A percentile compares a stretch with the other conserved stretches of the same genome.
Evolutionary conservation across 2,329 filamentous ascomycete genomes (phyloP).

Genomic region (Erysiphe neolycopersici): DNA sequence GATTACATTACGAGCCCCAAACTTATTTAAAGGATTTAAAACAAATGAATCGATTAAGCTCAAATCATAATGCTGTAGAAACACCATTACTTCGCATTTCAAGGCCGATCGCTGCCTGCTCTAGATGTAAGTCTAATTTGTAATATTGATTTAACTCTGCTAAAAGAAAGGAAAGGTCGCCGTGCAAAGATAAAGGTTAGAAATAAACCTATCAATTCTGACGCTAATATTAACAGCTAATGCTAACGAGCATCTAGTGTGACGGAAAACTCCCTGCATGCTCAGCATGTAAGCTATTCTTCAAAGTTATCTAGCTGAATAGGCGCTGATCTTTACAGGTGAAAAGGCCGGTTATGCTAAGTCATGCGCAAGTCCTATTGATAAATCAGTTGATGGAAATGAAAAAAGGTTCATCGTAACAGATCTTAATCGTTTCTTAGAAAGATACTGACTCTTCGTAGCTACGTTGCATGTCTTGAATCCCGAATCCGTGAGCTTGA

Average conservation of each 20-base stretch:
- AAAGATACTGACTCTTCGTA: constrained; percentile 12
- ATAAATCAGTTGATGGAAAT: constrained; percentile 87
- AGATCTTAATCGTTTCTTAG: background rate
- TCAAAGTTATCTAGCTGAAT: background rate
- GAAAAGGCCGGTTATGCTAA: constrained; percentile 67
- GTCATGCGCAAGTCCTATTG: constrained; percentile 82
- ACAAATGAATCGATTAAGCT: background rate
- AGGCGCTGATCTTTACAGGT: background rate
- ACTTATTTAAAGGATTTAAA: too few relatives aligned
- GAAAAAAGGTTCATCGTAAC: constrained; percentile 41
- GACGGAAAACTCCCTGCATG: constrained; percentile 91
- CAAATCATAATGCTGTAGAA: constrained; percentile 7
- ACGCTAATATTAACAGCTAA: background rate
- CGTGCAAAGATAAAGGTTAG: constrained; percentile 70
- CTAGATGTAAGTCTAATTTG: constrained; percentile 29
- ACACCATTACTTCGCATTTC: constrained; percentile 43
- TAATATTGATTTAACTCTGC: background rate
- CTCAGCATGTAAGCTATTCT: constrained; percentile 37
- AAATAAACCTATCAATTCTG: background rate
- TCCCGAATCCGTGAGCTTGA: constrained; percentile 72
- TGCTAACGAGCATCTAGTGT: constrained; percentile 25
- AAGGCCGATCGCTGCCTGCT: constrained; percentile 54
- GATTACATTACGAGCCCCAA: too few relatives aligned
- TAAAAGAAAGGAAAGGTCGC: constrained; percentile 25
- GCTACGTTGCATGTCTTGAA: constrained; percentile 88